These are phyloP conservation scores for Acacia pycnantha DNA, from an alignment of 331 rosid genomes.

Conservation along the genomic window DNA sequence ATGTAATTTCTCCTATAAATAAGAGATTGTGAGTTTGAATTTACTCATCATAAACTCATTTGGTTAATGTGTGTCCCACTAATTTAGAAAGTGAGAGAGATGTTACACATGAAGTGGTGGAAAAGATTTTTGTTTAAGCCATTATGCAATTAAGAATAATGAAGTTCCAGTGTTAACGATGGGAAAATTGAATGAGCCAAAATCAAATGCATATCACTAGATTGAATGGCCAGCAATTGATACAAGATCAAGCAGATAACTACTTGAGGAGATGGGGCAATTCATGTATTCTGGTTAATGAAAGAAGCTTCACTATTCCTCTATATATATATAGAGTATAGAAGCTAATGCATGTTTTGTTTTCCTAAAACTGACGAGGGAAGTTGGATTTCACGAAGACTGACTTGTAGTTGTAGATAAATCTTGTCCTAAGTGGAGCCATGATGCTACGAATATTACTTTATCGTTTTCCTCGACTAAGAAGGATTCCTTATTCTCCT, in stretches of 20 bases:
- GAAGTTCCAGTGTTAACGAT: background rate
- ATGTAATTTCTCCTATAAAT: too few relatives aligned
- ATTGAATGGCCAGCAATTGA: background rate
- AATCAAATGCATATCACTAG: background rate
- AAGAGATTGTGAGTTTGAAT: accelerated
- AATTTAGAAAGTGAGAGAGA: too few relatives aligned
- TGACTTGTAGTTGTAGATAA: background rate
- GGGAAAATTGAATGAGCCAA: background rate
- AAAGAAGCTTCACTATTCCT: background rate
- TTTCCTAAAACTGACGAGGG: background rate
- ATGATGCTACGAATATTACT: background rate
- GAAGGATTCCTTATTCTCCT: background rate
- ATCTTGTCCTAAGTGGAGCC: background rate
- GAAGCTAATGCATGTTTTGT: background rate
- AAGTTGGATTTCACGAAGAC: background rate
- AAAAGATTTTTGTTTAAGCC: background rate
- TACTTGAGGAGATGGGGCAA: background rate
- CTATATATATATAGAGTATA: too few relatives aligned
- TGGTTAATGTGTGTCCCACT: too few relatives aligned
- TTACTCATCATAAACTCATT: too few relatives aligned
- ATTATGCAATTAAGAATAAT: background rate
- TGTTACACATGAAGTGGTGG: background rate
- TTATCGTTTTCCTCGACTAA: background rate
- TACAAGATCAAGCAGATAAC: background rate
- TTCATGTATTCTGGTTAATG: background rate